These are phyloP conservation scores for Fusarium piperis DNA, from an alignment of 2,329 filamentous ascomycete species.

Conservation along the genomic window DNA sequence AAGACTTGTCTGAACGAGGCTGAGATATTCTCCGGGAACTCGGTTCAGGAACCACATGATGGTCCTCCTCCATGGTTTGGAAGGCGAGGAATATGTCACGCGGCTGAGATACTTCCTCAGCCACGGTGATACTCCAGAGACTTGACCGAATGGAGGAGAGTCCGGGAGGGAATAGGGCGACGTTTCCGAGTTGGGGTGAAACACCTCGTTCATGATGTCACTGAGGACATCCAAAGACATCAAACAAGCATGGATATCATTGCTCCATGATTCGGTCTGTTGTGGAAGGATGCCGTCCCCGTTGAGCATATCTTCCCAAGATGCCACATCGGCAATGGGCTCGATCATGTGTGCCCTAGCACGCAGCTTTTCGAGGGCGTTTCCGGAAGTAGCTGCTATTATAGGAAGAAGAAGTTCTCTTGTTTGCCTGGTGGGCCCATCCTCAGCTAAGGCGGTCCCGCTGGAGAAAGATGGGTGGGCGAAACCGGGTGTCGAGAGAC, in stretches of 20 bases:
- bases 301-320: neutral
- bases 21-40: constrained; percentile 46
- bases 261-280: neutral
- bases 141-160: neutral
- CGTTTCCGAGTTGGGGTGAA: neutral
- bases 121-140: constrained; percentile 29
- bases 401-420: constrained; percentile 27
- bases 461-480: neutral
- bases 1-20: constrained; percentile 47
- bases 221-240: constrained; percentile 7
- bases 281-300: neutral
- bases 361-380: constrained; percentile 10
- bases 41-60: constrained; percentile 55
- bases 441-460: neutral
- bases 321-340: neutral
- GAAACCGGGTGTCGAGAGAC: neutral
- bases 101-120: constrained; percentile 29
- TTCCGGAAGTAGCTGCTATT: constrained; percentile 6
- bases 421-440: constrained; percentile 8
- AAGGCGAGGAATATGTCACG: constrained; percentile 39
- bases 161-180: neutral
- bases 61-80: constrained; percentile 47
- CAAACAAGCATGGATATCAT: constrained; percentile 20
- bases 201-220: constrained; percentile 19
- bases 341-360: constrained; percentile 5